Evolutionary conservation across 768 basidiomycete species (phyloP).

Genomic region (Rhodotorula graminis): DNA sequence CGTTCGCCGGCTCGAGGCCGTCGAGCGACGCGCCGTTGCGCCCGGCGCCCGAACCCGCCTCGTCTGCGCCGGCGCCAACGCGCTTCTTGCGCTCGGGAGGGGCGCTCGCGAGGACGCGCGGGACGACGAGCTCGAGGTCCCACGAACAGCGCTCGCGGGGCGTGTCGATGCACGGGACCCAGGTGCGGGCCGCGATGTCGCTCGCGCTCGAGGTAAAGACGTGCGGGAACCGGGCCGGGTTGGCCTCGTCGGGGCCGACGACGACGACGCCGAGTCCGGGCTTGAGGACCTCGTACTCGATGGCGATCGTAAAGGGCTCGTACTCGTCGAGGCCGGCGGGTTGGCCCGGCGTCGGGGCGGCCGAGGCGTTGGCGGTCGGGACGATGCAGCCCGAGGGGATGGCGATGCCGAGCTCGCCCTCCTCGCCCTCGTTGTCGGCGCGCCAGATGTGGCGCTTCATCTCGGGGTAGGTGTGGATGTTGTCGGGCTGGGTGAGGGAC

Average conservation of each 20-base stretch:
- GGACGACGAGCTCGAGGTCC: conserved; percentile 96
- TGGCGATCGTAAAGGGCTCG: conserved; percentile 66
- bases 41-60: conserved; percentile 15
- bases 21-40: conserved; percentile 51
- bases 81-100: background rate
- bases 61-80: conserved; percentile 43
- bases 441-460: conserved; percentile 87
- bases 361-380: background rate
- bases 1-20: conserved; percentile 45
- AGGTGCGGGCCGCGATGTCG: conserved; percentile 87
- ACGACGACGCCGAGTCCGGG: conserved; percentile 82
- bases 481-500: conserved; percentile 57
- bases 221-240: conserved; percentile 89
- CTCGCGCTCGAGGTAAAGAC: conserved; percentile 82
- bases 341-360: conserved; percentile 16
- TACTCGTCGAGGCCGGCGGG: conserved; percentile 56
- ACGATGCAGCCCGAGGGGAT: conserved; percentile 55
- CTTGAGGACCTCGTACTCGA: conserved; percentile 74
- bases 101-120: conserved; percentile 46
- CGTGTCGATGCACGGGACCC: conserved; percentile 96
- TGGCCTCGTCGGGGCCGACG: conserved; percentile 70
- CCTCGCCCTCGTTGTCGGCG: conserved; percentile 82
- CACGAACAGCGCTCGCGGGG: conserved; percentile 95
- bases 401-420: conserved; percentile 88
- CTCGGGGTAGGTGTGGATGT: conserved; percentile 85